These are phyloP conservation scores for Pseudomassariella vexata DNA, from an alignment of 2,329 filamentous ascomycete genomes.

Conservation along the genomic window DNA sequence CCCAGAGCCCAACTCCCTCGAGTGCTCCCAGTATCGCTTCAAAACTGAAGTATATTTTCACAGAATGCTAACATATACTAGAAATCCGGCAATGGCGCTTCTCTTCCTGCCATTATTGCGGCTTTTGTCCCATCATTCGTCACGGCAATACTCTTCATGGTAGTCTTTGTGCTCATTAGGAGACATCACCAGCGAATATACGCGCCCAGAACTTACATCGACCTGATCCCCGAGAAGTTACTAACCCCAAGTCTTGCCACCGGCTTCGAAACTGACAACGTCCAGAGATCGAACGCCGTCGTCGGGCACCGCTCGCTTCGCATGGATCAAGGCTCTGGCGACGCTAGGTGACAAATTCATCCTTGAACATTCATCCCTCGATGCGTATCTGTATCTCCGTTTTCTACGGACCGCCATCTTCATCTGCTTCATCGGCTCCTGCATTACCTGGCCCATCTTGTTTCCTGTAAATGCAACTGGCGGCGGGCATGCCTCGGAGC, in stretches of 20 bases:
- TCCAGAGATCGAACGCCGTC: slow-evolving; percentile 11
- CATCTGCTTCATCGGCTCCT: slow-evolving; percentile 74
- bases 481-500: slow-evolving; percentile 55
- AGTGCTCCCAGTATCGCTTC: too few relatives aligned
- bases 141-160: slow-evolving; percentile 10
- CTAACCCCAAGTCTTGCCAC: neutral
- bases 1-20: too few relatives aligned
- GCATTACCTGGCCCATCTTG: slow-evolving; percentile 80
- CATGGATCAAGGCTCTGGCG: slow-evolving; percentile 58
- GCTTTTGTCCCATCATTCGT: slow-evolving; percentile 12
- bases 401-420: slow-evolving; percentile 73
- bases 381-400: slow-evolving; percentile 82
- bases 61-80: too few relatives aligned
- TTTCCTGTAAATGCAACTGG: slow-evolving; percentile 82
- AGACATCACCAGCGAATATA: slow-evolving; percentile 13
- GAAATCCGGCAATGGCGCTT: too few relatives aligned
- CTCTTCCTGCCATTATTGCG: slow-evolving; percentile 4
- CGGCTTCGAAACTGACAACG: slow-evolving; percentile 8
- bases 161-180: slow-evolving; percentile 12
- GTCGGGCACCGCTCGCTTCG: slow-evolving; percentile 4
- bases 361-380: slow-evolving; percentile 80
- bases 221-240: slow-evolving; percentile 14
- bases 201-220: slow-evolving; percentile 14
- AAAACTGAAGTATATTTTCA: too few relatives aligned
- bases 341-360: slow-evolving; percentile 68